These are phyloP conservation scores for Phylloporus sp. DNA, from an alignment of 768 basidiomycete genomes.

Conservation along the genomic window DNA sequence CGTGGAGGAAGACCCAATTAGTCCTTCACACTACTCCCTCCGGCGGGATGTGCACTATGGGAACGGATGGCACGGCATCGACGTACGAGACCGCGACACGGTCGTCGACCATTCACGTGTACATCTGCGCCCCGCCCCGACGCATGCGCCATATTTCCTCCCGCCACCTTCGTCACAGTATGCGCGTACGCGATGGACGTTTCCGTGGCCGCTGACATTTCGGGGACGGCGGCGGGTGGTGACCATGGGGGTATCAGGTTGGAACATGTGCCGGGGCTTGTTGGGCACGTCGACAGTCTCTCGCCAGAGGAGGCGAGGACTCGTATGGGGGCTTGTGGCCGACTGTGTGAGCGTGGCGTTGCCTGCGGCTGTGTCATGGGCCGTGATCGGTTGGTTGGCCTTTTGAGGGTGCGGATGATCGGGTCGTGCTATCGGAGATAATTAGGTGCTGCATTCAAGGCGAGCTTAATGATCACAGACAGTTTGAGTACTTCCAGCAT, in stretches of 20 bases:
- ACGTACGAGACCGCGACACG: not conserved
- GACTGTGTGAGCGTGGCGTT: conserved; percentile 36
- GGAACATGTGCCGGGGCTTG: conserved; percentile 20
- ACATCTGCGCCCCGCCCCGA: not conserved
- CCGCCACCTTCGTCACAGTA: conserved; percentile 33
- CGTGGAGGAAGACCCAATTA: conserved; percentile 40
- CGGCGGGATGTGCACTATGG: conserved; percentile 35
- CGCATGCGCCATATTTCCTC: conserved; percentile 33
- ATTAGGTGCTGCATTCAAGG: not conserved
- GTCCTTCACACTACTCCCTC: conserved; percentile 46
- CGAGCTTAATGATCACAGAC: not conserved
- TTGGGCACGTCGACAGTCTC: conserved; percentile 6
- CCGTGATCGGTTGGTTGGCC: conserved; percentile 27
- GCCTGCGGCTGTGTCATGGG: conserved; percentile 25
- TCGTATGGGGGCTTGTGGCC: conserved; percentile 33
- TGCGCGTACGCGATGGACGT: conserved; percentile 24
- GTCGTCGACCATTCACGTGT: not conserved
- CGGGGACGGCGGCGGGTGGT: conserved; percentile 54
- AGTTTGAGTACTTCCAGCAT: not conserved
- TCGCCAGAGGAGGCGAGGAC: conserved; percentile 24
- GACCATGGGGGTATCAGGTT: conserved; percentile 40
- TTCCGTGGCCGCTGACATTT: conserved; percentile 54
- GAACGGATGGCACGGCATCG: conserved; percentile 29
- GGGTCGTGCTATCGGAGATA: not conserved
- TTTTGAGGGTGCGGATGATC: conserved; percentile 11